Conservation (phyloP, 1,284 basidiomycete genomes). For the Meripilus lineatus region DNA sequence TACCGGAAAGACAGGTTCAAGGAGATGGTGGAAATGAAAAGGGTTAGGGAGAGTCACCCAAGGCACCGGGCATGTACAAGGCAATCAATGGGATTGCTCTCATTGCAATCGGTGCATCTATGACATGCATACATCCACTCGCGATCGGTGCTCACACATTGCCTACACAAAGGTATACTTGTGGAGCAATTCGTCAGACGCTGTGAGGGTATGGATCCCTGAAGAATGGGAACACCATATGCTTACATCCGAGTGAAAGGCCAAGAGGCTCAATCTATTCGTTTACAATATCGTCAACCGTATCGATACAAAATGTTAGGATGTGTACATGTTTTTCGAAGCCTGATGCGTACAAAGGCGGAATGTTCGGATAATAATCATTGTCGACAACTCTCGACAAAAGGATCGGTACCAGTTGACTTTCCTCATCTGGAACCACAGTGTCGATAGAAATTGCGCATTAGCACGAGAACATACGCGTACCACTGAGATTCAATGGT, state of each 20-base stretch:
- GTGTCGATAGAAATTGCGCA: too few species aligned
- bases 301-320: too few species aligned
- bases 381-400: constrained; percentile 9
- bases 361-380: constrained; percentile 11
- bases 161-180: constrained; percentile 46
- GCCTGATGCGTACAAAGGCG: constrained; percentile 5
- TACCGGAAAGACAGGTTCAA: constrained; percentile 8
- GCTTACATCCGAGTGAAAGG: too few species aligned
- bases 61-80: constrained; percentile 63
- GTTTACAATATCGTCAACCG: too few species aligned
- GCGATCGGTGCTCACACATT: not conserved
- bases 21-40: constrained; percentile 10
- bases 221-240: constrained; percentile 37
- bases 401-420: too few species aligned
- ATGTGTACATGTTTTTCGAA: too few species aligned
- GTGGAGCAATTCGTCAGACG: constrained; percentile 55
- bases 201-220: constrained; percentile 36
- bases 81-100: constrained; percentile 67
- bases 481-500: too few species aligned
- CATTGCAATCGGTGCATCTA: constrained; percentile 56
- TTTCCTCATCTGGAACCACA: too few species aligned
- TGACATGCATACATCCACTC: not conserved
- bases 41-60: constrained; percentile 11
- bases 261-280: too few species aligned
- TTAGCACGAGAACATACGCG: too few species aligned